These are phyloP conservation scores for Xylariaceae sp. DNA, from an alignment of 2,329 filamentous ascomycete species.

Conservation along the genomic window DNA sequence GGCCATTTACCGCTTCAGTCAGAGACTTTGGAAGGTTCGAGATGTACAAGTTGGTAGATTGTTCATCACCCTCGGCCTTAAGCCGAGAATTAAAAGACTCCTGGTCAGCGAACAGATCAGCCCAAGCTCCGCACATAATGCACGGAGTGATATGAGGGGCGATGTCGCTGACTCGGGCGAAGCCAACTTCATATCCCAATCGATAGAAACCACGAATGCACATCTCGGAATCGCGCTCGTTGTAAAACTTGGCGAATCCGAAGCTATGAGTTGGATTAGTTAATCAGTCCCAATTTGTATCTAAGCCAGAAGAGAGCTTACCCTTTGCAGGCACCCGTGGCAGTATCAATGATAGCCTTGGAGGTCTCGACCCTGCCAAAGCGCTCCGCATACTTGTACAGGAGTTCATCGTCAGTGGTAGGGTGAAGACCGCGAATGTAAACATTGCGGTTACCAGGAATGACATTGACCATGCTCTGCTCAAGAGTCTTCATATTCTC, in stretches of 20 bases:
- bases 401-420: conserved; percentile 89
- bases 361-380: conserved; percentile 96
- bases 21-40: conserved; percentile 93
- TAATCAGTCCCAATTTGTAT: not conserved
- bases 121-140: conserved; percentile 1
- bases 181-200: conserved; percentile 95
- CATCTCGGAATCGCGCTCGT: conserved; percentile 85
- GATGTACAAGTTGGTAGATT: conserved; percentile 95
- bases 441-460: conserved; percentile 90
- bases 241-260: conserved; percentile 94
- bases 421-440: conserved; percentile 97
- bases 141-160: no score
- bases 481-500: conserved; percentile 89
- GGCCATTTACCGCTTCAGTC: conserved; percentile 76
- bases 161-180: conserved; percentile 72
- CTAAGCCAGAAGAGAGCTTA: conserved; percentile 45
- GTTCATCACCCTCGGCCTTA: conserved; percentile 89
- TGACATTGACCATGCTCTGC: conserved; percentile 91
- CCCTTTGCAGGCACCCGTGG: conserved; percentile 95
- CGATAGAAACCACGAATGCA: conserved; percentile 96
- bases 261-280: conserved; percentile 63
- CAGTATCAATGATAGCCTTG: conserved; percentile 97
- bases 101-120: conserved; percentile 46
- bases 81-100: conserved; percentile 98
- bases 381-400: conserved; percentile 78